A percentile compares a stretch with the other conserved stretches of the same genome.
phyloP scores from a whole-genome alignment of 2,329 filamentous ascomycete species.

The Leptographium lundbergii region DNA sequence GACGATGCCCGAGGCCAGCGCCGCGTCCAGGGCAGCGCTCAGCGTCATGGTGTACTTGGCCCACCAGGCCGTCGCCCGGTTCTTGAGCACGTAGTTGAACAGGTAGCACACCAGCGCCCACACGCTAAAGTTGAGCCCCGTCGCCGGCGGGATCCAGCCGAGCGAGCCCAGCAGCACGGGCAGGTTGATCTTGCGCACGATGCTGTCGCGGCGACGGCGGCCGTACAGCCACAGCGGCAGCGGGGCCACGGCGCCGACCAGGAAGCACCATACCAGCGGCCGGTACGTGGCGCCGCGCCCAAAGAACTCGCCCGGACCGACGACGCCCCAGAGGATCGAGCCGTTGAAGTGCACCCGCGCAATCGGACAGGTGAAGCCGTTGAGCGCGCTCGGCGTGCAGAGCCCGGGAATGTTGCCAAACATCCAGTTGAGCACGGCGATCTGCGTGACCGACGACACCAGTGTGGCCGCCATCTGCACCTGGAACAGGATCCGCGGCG shows the following conservation, averaged over 20 bases:
- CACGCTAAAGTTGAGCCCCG: conserved; percentile 76
- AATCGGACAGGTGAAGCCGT: conserved; percentile 78
- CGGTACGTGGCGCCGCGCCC: conserved; percentile 63
- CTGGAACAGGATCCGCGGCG: conserved; percentile 64
- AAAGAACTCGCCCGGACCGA: conserved; percentile 74
- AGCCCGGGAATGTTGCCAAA: conserved; percentile 63
- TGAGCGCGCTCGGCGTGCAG: conserved; percentile 68
- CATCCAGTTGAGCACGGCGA: conserved; percentile 83
- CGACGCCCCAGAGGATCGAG: conserved; percentile 79
- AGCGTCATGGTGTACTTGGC: conserved; percentile 85
- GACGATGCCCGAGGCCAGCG: conserved; percentile 69
- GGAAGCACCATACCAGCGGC: conserved; percentile 69
- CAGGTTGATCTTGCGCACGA: conserved; percentile 66
- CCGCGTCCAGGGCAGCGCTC: conserved; percentile 70
- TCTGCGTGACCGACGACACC: conserved; percentile 69
- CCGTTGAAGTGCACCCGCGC: conserved; percentile 85
- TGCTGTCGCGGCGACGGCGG: conserved; percentile 42
- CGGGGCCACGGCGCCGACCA: conserved; percentile 62
- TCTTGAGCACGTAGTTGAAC: conserved; percentile 68
- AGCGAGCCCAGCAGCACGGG: conserved; percentile 75
- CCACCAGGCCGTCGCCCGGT: conserved; percentile 66
- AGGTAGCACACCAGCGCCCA: conserved; percentile 77
- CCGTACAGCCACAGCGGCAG: conserved; percentile 62
- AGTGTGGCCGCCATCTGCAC: conserved; percentile 66
- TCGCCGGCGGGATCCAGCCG: conserved; percentile 77